phyloP scores from a whole-genome alignment of 768 basidiomycete species.

The Termitomyces sp. region DNA sequence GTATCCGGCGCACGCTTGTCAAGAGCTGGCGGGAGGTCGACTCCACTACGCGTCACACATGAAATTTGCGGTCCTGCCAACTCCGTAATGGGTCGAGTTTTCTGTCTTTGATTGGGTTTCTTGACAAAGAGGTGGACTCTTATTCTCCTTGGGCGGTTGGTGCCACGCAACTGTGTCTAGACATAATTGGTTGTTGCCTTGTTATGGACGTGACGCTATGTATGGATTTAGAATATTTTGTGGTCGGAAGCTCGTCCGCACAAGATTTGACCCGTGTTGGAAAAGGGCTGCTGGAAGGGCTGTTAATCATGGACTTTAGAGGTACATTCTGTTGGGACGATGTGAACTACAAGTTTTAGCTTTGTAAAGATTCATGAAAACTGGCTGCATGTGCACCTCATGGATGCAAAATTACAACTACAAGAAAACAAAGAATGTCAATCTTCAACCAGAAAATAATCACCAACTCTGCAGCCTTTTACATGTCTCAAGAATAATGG shows the following conservation, averaged over 20 bases:
- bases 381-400: no score
- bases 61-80: not conserved
- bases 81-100: no score
- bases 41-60: constrained; percentile 9
- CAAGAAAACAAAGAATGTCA: no score
- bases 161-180: no score
- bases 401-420: no score
- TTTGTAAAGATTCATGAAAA: no score
- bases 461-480: no score
- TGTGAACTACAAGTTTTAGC: no score
- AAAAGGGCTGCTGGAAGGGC: not conserved
- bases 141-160: not conserved
- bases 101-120: not conserved
- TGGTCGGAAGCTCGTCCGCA: not conserved
- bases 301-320: not conserved
- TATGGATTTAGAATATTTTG: not conserved
- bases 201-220: not conserved
- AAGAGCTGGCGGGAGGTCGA: constrained; percentile 18
- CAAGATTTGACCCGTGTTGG: not conserved
- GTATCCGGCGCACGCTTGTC: constrained; percentile 15
- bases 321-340: no score
- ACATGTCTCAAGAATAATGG: no score
- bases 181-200: not conserved
- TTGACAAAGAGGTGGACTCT: not conserved
- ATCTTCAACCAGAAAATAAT: no score